These are phyloP conservation scores for Alloteropsis semialata DNA, from an alignment of 176 grass and related monocot species.

Conservation along the genomic window DNA sequence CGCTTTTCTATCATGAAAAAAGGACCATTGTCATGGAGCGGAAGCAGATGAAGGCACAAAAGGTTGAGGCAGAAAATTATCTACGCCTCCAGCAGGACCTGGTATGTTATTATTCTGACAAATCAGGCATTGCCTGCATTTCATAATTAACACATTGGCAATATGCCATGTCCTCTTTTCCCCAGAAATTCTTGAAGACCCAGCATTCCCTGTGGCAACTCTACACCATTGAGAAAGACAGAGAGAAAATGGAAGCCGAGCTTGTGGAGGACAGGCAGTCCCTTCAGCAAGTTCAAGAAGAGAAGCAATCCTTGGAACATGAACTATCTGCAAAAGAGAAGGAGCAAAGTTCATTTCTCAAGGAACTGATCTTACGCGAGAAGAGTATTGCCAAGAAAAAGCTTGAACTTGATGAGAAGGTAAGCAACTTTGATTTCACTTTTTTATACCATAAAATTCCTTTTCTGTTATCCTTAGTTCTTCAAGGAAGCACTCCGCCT, in stretches of 20 bases:
- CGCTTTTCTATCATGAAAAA: slow-evolving; percentile 96
- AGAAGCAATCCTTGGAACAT: slow-evolving; percentile 54
- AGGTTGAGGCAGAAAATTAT: slow-evolving; percentile 97
- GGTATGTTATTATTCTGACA: slow-evolving; percentile 33
- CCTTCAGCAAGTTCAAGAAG: slow-evolving; percentile 63
- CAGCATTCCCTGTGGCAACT: slow-evolving; percentile 94
- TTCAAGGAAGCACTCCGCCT: background rate
- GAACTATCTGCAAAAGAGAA: slow-evolving; percentile 78
- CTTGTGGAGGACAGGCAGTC: slow-evolving; percentile 69
- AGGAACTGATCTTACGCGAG: slow-evolving; percentile 78
- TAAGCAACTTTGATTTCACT: slow-evolving; percentile 25
- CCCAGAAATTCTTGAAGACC: slow-evolving; percentile 83
- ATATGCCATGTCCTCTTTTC: background rate
- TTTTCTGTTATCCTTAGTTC: background rate
- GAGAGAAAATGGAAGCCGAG: slow-evolving; percentile 64
- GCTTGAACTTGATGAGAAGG: slow-evolving; percentile 92
- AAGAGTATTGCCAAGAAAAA: slow-evolving; percentile 86
- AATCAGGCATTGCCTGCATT: background rate
- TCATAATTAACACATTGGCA: background rate
- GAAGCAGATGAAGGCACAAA: slow-evolving; percentile 97
- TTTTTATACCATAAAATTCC: background rate
- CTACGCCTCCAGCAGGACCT: slow-evolving; percentile 72
- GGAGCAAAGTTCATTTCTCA: slow-evolving; percentile 85
- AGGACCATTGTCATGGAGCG: slow-evolving; percentile 86
- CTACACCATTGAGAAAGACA: slow-evolving; percentile 77